These are phyloP conservation scores for Candolleomyces efflorescens DNA, from an alignment of 768 basidiomycete genomes.

Conservation along the genomic window DNA sequence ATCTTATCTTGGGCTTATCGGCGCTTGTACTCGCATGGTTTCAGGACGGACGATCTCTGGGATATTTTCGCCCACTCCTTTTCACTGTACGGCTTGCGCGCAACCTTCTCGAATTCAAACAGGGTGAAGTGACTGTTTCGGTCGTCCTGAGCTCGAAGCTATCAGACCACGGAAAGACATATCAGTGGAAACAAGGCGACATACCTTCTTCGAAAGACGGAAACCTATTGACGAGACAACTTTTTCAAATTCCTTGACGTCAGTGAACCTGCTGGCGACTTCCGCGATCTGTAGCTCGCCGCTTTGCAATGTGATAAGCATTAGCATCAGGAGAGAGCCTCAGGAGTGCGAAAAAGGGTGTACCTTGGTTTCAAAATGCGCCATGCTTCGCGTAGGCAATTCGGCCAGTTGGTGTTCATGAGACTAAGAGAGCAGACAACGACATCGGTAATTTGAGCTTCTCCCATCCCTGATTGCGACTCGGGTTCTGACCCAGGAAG, in stretches of 20 bases:
- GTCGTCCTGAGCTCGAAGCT: slow-evolving; percentile 51
- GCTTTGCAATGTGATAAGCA: slow-evolving; percentile 29
- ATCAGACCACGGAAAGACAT: background rate
- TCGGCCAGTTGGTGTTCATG: slow-evolving; percentile 98
- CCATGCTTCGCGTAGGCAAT: slow-evolving; percentile 85
- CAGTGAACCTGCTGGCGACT: slow-evolving; percentile 79
- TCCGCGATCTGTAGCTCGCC: slow-evolving; percentile 87
- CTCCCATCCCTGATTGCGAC: slow-evolving; percentile 37
- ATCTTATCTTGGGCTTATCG: slow-evolving; percentile 40
- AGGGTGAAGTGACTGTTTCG: slow-evolving; percentile 82
- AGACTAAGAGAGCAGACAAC: slow-evolving; percentile 92
- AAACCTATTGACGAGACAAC: slow-evolving; percentile 72
- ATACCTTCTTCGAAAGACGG: slow-evolving; percentile 62
- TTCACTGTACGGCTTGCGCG: slow-evolving; percentile 41
- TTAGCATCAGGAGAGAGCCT: background rate
- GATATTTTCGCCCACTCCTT: slow-evolving; percentile 59
- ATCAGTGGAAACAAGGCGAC: background rate
- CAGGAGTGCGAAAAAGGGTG: slow-evolving; percentile 22
- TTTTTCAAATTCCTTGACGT: slow-evolving; percentile 60
- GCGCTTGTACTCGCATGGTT: slow-evolving; percentile 92
- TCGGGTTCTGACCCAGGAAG: slow-evolving; percentile 74
- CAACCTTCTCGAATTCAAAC: slow-evolving; percentile 72
- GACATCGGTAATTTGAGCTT: slow-evolving; percentile 82
- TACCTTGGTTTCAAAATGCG: slow-evolving; percentile 81
- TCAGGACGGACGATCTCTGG: slow-evolving; percentile 55